Percentiles rank a stretch among this genome's conserved stretches.
Conservation (phyloP, 176 grass and related monocot genomes). For the Eragrostis nindensis region DNA sequence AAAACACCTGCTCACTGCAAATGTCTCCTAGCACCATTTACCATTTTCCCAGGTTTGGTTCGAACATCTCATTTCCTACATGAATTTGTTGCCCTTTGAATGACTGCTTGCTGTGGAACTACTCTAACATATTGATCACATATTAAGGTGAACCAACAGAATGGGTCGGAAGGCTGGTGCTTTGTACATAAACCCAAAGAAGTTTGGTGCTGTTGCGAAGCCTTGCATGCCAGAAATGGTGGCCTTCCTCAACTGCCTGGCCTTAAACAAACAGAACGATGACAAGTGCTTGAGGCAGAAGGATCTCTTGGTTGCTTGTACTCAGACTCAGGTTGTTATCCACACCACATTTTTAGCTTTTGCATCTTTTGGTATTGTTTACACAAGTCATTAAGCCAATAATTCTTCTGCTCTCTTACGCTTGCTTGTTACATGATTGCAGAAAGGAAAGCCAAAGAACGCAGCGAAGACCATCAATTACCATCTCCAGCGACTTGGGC, state of each 20-base stretch:
- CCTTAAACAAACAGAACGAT: constrained; percentile 83
- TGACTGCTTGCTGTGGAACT: neutral
- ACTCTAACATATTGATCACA: neutral
- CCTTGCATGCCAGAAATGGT: constrained; percentile 85
- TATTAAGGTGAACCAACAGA: constrained; percentile 32
- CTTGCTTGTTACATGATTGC: constrained; percentile 19
- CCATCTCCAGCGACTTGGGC: constrained; percentile 75
- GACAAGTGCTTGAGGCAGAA: constrained; percentile 76
- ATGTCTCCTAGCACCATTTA: neutral
- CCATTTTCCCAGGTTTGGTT: neutral
- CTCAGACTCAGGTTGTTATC: constrained; percentile 60
- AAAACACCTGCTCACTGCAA: neutral
- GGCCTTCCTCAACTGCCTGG: constrained; percentile 80
- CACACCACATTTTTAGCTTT: neutral
- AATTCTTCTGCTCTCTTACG: neutral
- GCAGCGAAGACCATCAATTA: constrained; percentile 72
- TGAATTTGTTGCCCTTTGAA: neutral
- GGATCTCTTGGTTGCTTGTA: constrained; percentile 66
- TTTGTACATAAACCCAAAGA: constrained; percentile 93
- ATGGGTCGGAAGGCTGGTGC: constrained; percentile 87
- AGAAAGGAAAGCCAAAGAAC: constrained; percentile 77
- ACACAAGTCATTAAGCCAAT: neutral
- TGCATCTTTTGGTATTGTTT: neutral
- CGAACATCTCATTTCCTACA: neutral
- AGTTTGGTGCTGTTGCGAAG: constrained; percentile 62